Base-by-base conservation (phyloP, 225 moss, liverwort and hornwort genomes). In the Climacium dendroides region DNA sequence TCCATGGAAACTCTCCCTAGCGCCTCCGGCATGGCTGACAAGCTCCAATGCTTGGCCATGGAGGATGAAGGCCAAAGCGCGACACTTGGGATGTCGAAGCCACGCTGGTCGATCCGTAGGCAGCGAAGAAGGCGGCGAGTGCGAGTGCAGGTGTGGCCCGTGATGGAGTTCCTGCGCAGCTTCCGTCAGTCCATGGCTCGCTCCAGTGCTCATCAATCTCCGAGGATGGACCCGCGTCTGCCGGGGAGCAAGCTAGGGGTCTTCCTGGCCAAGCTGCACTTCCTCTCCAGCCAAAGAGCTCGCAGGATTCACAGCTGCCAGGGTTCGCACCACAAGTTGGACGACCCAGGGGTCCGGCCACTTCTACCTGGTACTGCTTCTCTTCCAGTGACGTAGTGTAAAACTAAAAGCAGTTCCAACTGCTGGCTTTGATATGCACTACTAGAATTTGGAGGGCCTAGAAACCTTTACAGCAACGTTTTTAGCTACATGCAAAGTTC, bases 231-330 rank as follows among this genome's bases (percentile, higher is more conserved):
- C 53, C 74, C 80, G 30, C 81, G 82, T 45, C 47, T 85, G 43
- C 85, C 70, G 9, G 54, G 83, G 58, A 85, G 89, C 83, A 86
- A 85, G 60, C 85, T 85, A 17, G 75, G 82, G 19, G 15, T 85
- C 74, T 79, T 80, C 32, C 61, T 87, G 54, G 91, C 89, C 52
- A 88, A 85, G 53, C 81, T 87, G 81, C 89, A 62, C 14, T 83
- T n/a, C 45, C 62, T 81, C 84, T 81, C 84, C 62, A 48, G 84
- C 11, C 79, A 86, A 65, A 79, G 79, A 67, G 61, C 79, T 47
- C 83, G 90, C 82, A 89, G 85, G 60, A 83, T 86, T 61, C 74
- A 90, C 65, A 80, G 79, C 88, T 75, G 35, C 79, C 78, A 65
- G 55, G 29, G n/a, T 17, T 57, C 82, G 59, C 48, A 30, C 39